Percentiles rank a stretch among this genome's conserved stretches.
Conservation (phyloP, 345 rosid species). For the Rhizophora apiculata region DNA sequence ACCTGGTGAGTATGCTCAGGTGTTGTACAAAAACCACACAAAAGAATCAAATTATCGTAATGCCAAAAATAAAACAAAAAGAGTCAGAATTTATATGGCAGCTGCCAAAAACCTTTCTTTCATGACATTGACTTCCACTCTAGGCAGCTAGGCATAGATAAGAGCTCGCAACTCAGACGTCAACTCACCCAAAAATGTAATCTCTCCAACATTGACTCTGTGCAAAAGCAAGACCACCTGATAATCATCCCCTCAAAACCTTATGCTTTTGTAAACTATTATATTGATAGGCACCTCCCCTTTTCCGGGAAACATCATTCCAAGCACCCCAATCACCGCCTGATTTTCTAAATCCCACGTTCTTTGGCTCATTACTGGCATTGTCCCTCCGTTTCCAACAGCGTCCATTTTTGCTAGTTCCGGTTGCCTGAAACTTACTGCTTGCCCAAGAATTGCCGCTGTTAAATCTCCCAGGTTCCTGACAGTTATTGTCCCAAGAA, state of each 20-base stretch:
- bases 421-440: not conserved
- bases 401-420: not conserved
- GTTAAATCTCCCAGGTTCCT: constrained; percentile 16
- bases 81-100: no score
- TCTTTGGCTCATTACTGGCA: constrained; percentile 19
- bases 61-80: no score
- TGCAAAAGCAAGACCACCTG: constrained; percentile 34
- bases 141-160: no score
- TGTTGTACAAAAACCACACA: no score
- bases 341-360: constrained; percentile 26
- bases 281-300: constrained; percentile 39
- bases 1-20: no score
- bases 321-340: constrained; percentile 39
- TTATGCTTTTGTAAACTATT: constrained; percentile 33
- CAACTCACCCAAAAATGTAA: no score
- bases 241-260: constrained; percentile 35
- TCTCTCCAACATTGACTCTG: constrained; percentile 9
- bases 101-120: no score
- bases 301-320: constrained; percentile 38
- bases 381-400: constrained; percentile 18
- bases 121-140: no score
- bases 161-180: no score
- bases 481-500: constrained; percentile 28
- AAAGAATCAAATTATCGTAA: no score
- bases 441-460: constrained; percentile 26